Percentiles rank a stretch among this genome's conserved stretches.
Evolutionary conservation across 768 basidiomycete genomes (phyloP).

Genomic region (Mycena venus): DNA sequence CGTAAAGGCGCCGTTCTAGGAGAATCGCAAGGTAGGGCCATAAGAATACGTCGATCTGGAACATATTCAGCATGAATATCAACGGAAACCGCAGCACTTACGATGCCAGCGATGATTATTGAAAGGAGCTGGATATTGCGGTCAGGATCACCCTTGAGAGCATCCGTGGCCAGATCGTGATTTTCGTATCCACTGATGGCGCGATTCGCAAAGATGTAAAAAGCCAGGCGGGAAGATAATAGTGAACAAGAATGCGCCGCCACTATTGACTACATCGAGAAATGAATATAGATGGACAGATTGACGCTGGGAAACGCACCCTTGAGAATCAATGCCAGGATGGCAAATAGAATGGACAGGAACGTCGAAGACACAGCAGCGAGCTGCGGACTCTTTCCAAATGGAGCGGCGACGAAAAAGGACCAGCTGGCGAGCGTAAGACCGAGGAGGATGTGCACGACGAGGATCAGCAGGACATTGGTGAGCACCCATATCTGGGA

Average conservation of each 20-base stretch:
- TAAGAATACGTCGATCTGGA: conserved; percentile 77
- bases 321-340: conserved; percentile 71
- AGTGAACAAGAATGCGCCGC: conserved; percentile 71
- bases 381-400: conserved; percentile 80
- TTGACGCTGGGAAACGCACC: neutral
- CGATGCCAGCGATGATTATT: conserved; percentile 74
- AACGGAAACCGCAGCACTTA: conserved; percentile 46
- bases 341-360: conserved; percentile 73
- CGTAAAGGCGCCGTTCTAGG: conserved; percentile 73
- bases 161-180: conserved; percentile 65
- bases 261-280: conserved; percentile 46
- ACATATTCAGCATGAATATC: neutral
- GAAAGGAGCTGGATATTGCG: conserved; percentile 65
- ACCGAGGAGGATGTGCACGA: conserved; percentile 76
- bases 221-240: conserved; percentile 82
- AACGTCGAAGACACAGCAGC: conserved; percentile 78
- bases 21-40: conserved; percentile 78
- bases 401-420: conserved; percentile 77
- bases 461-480: conserved; percentile 69
- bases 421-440: conserved; percentile 79
- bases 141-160: conserved; percentile 73
- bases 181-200: conserved; percentile 79
- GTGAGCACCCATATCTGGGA: conserved; percentile 75
- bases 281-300: neutral
- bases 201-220: conserved; percentile 79